These are phyloP conservation scores for Nitzschia putrida DNA, from an alignment of 108 stramenopile genomes.

Conservation along the genomic window DNA sequence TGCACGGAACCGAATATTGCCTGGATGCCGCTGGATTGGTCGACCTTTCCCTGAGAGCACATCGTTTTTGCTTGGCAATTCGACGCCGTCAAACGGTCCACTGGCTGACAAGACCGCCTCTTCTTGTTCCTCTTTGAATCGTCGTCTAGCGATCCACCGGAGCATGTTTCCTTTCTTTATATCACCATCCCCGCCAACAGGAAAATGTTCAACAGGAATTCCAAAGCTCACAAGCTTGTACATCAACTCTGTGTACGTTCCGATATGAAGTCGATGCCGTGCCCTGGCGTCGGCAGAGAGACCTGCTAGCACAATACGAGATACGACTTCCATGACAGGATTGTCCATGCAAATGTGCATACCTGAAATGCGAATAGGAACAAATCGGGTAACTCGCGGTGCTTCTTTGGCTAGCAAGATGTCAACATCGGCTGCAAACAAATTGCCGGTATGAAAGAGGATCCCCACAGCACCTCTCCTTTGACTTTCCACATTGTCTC, in stretches of 20 bases:
- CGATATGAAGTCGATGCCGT: slow-evolving; percentile 2
- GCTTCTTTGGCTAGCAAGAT: neutral
- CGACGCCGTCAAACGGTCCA: neutral
- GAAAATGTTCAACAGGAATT: slow-evolving; percentile 21
- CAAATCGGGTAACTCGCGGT: neutral
- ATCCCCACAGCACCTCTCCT: slow-evolving; percentile 12
- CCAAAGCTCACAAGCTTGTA: slow-evolving; percentile 34
- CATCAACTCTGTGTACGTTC: slow-evolving; percentile 30
- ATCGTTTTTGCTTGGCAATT: slow-evolving; percentile 14
- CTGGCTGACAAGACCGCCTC: too few species aligned
- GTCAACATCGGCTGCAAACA: neutral
- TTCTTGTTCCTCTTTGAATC: neutral
- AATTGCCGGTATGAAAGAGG: neutral
- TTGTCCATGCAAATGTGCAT: slow-evolving; percentile 3
- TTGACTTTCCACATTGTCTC: slow-evolving; percentile 25
- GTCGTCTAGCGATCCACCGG: slow-evolving; percentile 8
- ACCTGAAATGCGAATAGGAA: neutral
- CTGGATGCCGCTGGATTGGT: slow-evolving; percentile 27
- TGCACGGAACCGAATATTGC: slow-evolving; percentile 4
- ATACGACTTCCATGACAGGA: neutral
- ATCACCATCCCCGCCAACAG: neutral
- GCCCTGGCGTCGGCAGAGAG: neutral
- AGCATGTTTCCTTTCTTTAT: slow-evolving; percentile 6
- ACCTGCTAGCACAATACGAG: slow-evolving; percentile 1
- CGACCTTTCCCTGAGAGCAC: slow-evolving; percentile 19